Evolutionary conservation across 345 rosid genomes (phyloP).

Genomic region (Citrus maxima): DNA sequence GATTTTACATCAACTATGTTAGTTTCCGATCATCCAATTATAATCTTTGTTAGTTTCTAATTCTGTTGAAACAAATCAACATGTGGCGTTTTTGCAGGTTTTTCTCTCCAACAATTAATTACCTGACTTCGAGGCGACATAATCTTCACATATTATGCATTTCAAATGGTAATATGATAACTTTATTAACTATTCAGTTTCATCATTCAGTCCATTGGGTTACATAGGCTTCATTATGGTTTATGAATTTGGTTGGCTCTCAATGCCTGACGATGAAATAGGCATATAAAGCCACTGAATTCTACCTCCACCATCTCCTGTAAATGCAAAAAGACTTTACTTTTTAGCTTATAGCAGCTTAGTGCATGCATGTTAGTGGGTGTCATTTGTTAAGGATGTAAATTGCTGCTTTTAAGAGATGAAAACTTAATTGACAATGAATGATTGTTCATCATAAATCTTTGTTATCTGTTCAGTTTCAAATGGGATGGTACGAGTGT

Average conservation of each 20-base stretch:
- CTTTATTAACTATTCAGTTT: too few relatives aligned
- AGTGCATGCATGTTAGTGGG: background rate
- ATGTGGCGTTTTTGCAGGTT: constrained; percentile 47
- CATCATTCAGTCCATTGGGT: background rate
- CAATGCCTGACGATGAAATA: background rate
- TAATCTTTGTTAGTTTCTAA: background rate
- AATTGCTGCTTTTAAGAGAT: background rate
- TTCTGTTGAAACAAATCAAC: background rate
- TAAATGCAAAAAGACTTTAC: background rate
- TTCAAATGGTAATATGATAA: constrained; percentile 52
- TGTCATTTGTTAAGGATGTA: background rate
- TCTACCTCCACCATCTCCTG: background rate
- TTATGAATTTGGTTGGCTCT: background rate
- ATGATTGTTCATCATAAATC: background rate
- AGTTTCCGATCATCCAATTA: too few relatives aligned
- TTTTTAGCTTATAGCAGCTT: background rate
- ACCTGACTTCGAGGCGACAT: constrained; percentile 58
- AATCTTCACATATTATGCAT: constrained; percentile 69
- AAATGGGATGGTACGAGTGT: background rate
- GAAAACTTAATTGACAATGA: background rate
- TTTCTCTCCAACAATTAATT: constrained; percentile 81
- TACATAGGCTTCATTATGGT: background rate
- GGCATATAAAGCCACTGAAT: background rate
- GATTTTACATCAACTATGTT: background rate
- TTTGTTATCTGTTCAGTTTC: background rate